Conservation (phyloP, 345 rosid genomes). For the Balakata baccata region DNA sequence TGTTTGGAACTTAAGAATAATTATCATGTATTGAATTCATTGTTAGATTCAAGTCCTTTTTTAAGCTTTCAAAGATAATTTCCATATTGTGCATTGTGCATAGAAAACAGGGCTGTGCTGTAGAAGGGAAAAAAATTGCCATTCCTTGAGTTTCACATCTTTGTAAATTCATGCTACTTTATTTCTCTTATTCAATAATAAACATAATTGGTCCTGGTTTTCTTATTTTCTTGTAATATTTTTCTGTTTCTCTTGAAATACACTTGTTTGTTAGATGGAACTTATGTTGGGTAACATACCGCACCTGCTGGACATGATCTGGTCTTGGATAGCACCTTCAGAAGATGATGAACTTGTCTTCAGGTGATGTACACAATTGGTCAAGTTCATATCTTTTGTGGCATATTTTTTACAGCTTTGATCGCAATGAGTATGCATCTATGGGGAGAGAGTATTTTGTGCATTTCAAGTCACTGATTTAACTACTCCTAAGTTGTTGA, state of each 20-base stretch:
- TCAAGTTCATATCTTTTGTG: background rate
- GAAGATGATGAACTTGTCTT: slow-evolving; percentile 74
- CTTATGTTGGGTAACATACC: slow-evolving; percentile 92
- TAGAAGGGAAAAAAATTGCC: background rate
- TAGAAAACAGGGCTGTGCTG: background rate
- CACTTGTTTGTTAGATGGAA: slow-evolving; percentile 60
- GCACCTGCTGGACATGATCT: slow-evolving; percentile 78
- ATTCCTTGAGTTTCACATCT: background rate
- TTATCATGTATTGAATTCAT: background rate
- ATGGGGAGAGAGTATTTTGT: background rate
- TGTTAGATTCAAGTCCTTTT: background rate
- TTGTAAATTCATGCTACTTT: background rate
- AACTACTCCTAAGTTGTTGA: background rate
- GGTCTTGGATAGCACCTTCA: slow-evolving; percentile 96
- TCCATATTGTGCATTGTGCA: background rate
- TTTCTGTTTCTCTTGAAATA: slow-evolving; percentile 17
- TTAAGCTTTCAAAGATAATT: background rate
- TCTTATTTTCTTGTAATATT: background rate
- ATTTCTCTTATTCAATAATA: background rate
- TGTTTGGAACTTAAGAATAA: background rate
- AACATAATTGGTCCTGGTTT: background rate
- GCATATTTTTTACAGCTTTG: background rate
- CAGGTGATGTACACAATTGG: slow-evolving; percentile 46
- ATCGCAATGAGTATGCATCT: background rate
- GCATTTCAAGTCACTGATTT: background rate